Base-by-base conservation (phyloP, 768 basidiomycete species). In the Leccinum incarnatum region DNA sequence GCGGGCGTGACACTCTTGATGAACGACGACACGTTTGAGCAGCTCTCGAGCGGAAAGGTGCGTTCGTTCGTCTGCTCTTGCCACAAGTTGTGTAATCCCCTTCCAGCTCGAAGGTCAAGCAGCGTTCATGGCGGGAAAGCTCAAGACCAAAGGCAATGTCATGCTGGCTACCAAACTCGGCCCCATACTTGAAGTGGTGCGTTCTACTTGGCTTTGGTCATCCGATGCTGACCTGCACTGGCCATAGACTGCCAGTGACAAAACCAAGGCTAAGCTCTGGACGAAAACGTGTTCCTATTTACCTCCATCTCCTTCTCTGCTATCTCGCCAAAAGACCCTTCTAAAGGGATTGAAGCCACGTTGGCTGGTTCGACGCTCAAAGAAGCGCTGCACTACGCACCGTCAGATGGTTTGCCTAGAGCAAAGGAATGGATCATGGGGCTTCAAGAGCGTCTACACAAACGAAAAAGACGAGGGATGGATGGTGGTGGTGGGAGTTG, bases 151-250 rank as follows among this genome's bases (percentile, higher is more conserved):
- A 72, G 93, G 93, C 55, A 95, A 94, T 76, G 86, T 94, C 74
- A 94, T 95, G 92, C 83, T 95, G 61, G 93, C 91, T 1, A 95
- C 93, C 25, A 98, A 96, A 74, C 89, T 97, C 36, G 88, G 89
- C 63, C 79, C 77, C 10, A 82, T 98, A 14, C 81, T 98, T 51
- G 91, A 89, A 30, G 30, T 30, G 83, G 93, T 91, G 56, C 55
- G 59, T 53, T 51, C 40, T n/a, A 40, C 40, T 40, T 40, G 9
- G 40, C 9, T 10, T 40, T 10, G 4, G 9, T 40, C 40, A 5
- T 51, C 53, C 14, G 12, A 27, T 19, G 46, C 7, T 23, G 23
- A 47, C 17, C 37, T 7, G 17, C 17, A 40, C 7, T 17, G 7
- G 7, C 15, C 47, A 19, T 54, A 78, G 76, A 59, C 62, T n/a